Evolutionary conservation across 139 green algal species (phyloP).

Genomic region (Coelastrella sp.): DNA sequence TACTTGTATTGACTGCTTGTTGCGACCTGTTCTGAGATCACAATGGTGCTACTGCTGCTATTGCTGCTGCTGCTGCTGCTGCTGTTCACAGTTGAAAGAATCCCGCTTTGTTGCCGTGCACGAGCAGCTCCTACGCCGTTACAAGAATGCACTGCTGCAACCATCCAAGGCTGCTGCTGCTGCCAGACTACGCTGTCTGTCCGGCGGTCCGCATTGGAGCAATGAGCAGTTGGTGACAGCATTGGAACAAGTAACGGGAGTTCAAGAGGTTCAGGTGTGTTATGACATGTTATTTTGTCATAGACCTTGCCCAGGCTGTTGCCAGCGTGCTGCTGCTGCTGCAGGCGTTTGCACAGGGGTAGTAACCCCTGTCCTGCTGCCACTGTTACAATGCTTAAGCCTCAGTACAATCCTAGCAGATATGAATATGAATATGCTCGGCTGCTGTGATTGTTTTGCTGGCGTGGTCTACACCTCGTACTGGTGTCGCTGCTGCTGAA

Average conservation of each 20-base stretch:
- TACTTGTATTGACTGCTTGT: no score
- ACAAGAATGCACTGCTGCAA: conserved; percentile 90
- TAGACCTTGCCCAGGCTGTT: no score
- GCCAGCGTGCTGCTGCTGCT: not conserved
- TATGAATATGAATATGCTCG: no score
- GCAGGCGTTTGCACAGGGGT: not conserved
- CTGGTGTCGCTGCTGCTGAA: no score
- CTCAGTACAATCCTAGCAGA: no score
- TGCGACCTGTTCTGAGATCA: not conserved
- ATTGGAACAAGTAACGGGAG: conserved; percentile 52
- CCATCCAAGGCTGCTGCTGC: conserved; percentile 73
- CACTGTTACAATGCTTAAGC: no score
- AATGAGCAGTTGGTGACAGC: conserved; percentile 53
- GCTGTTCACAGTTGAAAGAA: not conserved
- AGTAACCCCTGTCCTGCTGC: no score
- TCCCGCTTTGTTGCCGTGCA: conserved; percentile 68
- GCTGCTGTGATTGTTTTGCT: no score
- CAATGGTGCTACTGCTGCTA: not conserved
- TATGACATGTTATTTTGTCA: not conserved
- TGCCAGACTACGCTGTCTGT: conserved; percentile 77
- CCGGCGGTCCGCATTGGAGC: conserved; percentile 50
- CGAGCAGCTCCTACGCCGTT: conserved; percentile 82
- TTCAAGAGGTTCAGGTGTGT: conserved; percentile 50
- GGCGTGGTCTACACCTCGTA: no score
- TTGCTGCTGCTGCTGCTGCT: not conserved